phyloP scores from a whole-genome alignment of 2,329 filamentous ascomycete genomes.

The Penicillium corylophilum region DNA sequence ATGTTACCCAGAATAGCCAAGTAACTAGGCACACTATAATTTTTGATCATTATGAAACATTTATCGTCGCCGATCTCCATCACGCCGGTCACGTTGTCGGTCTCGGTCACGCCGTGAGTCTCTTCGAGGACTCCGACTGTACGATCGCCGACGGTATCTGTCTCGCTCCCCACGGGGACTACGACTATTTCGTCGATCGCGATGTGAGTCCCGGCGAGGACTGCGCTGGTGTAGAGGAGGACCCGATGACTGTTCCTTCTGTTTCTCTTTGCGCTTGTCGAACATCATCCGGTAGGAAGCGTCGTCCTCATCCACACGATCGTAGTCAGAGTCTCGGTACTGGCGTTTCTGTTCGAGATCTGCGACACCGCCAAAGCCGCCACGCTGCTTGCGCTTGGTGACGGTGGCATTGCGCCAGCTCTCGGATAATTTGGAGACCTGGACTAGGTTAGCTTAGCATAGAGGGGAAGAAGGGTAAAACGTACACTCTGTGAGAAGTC shows the following conservation, averaged over 20 bases:
- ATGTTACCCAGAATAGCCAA: neutral
- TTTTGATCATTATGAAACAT: conserved; percentile 11
- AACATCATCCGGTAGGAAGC: conserved; percentile 77
- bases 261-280: conserved; percentile 51
- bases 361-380: conserved; percentile 87
- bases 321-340: conserved; percentile 69
- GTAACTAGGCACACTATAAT: neutral
- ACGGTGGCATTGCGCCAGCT: conserved; percentile 86
- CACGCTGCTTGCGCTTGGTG: conserved; percentile 67
- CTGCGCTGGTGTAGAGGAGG: conserved; percentile 34
- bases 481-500: conserved; percentile 96
- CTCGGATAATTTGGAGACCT: conserved; percentile 75
- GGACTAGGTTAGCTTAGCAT: conserved; percentile 20
- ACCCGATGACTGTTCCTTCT: conserved; percentile 9
- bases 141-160: conserved; percentile 41
- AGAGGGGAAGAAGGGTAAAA: neutral
- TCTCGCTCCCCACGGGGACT: conserved; percentile 28
- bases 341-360: conserved; percentile 87
- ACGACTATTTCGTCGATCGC: conserved; percentile 32
- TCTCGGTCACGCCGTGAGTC: conserved; percentile 29
- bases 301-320: conserved; percentile 45
- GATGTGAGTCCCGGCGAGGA: conserved; percentile 39
- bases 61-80: conserved; percentile 25
- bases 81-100: conserved; percentile 32
- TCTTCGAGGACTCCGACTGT: conserved; percentile 29